A percentile compares a stretch with the other conserved stretches of the same genome.
Conservation (phyloP, 495 filamentous ascomycete species). For the Aspergillus ostianus region DNA sequence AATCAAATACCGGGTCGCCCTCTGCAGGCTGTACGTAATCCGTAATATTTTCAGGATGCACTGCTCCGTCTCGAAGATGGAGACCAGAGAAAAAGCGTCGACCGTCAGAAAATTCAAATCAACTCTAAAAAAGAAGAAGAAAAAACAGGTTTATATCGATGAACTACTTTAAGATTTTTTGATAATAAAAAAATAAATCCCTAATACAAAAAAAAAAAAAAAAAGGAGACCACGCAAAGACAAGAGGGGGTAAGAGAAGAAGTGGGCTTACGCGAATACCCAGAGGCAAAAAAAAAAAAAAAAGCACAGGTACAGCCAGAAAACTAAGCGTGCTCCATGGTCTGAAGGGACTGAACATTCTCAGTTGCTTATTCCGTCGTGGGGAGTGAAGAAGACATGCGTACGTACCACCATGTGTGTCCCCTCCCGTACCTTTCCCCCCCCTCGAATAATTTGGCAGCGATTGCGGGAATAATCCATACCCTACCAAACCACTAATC, state of each 20-base stretch:
- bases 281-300: conserved; percentile 5
- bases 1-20: conserved; percentile 5
- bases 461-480: conserved; percentile 7
- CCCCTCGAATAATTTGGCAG: neutral
- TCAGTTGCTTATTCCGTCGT: neutral
- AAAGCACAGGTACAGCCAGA: neutral
- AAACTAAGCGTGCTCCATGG: neutral
- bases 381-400: neutral
- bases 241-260: neutral
- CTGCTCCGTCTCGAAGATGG: neutral
- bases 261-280: conserved; percentile 11
- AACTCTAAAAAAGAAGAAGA: neutral
- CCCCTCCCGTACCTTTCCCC: conserved; percentile 1
- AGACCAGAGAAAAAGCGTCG: neutral
- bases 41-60: conserved; percentile 4
- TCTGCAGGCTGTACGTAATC: conserved; percentile 20
- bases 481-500: neutral
- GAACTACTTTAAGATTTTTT: neutral
- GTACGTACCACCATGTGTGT: conserved; percentile 9
- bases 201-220: conserved; percentile 12
- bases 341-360: neutral
- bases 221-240: conserved; percentile 11
- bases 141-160: conserved; percentile 1
- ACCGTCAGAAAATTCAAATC: conserved; percentile 6
- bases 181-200: conserved; percentile 9